Evolutionary conservation across 495 filamentous ascomycete genomes (phyloP).

Genomic region (Coniosporium apollinis): DNA sequence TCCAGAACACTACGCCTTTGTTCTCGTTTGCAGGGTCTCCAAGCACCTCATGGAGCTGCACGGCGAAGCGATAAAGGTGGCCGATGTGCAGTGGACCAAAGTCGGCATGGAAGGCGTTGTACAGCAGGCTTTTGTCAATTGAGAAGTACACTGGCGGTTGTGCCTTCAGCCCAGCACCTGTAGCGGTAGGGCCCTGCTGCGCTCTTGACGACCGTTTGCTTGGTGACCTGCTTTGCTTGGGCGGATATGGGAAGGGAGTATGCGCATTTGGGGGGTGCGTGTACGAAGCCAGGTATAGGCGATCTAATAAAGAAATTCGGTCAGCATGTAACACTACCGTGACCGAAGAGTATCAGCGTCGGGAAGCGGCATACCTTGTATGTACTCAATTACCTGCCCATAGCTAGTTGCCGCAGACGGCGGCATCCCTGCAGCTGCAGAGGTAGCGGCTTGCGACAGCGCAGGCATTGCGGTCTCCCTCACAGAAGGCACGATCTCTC

Average conservation of each 20-base stretch:
- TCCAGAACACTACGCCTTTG: constrained; percentile 84
- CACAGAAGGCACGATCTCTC: too few relatives aligned
- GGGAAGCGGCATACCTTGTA: constrained; percentile 39
- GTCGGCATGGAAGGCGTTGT: constrained; percentile 97
- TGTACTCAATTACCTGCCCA: constrained; percentile 64
- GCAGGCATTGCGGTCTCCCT: constrained; percentile 14
- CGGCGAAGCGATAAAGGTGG: constrained; percentile 88
- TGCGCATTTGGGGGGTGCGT: constrained; percentile 58
- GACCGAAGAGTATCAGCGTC: neutral
- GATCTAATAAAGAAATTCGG: constrained; percentile 39
- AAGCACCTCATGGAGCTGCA: constrained; percentile 86
- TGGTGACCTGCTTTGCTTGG: constrained; percentile 43
- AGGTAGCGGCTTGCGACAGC: constrained; percentile 1
- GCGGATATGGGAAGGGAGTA: constrained; percentile 75
- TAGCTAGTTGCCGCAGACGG: constrained; percentile 32
- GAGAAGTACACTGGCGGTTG: constrained; percentile 81
- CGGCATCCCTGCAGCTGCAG: constrained; percentile 10
- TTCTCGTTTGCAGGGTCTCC: constrained; percentile 73
- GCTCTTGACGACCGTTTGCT: constrained; percentile 59
- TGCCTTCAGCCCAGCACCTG: constrained; percentile 27
- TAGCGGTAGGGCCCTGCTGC: constrained; percentile 33
- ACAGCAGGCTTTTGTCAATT: constrained; percentile 78
- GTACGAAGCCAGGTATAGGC: constrained; percentile 88
- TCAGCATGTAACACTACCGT: neutral
- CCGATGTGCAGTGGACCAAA: constrained; percentile 96